Percentiles rank a stretch among this genome's conserved stretches.
phyloP scores from a whole-genome alignment of 2,329 filamentous ascomycete species.

The Hypoxylon rubiginosum region DNA sequence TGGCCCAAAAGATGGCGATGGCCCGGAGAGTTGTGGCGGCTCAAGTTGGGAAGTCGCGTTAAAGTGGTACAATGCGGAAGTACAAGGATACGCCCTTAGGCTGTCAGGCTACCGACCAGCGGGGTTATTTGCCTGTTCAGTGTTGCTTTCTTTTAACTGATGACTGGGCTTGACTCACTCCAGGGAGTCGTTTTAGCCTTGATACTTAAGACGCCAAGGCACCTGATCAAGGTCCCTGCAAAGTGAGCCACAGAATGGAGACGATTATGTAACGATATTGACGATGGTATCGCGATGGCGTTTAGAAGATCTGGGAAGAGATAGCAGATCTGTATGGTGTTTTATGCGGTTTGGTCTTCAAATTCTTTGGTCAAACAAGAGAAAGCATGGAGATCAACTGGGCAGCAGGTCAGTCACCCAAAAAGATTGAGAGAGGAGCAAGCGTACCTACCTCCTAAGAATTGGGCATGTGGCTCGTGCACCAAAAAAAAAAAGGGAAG shows the following conservation, averaged over 20 bases:
- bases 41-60: constrained; percentile 36
- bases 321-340: too few relatives aligned
- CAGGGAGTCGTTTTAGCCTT: constrained; percentile 1
- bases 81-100: constrained; percentile 13
- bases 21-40: constrained; percentile 11
- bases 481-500: not conserved
- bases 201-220: not conserved
- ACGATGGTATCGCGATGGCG: too few relatives aligned
- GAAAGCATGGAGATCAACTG: too few relatives aligned
- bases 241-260: not conserved
- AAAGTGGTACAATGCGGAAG: constrained; percentile 25
- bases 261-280: not conserved
- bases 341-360: too few relatives aligned
- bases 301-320: not conserved
- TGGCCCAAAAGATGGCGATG: constrained; percentile 5
- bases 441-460: too few relatives aligned
- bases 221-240: not conserved
- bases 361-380: too few relatives aligned
- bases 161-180: not conserved
- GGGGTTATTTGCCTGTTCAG: constrained; percentile 8
- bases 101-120: constrained; percentile 3
- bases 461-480: too few relatives aligned
- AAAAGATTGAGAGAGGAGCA: too few relatives aligned
- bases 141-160: too few relatives aligned
- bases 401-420: too few relatives aligned